phyloP scores from a whole-genome alignment of 495 filamentous ascomycete species.

The Neurospora cerealis region DNA sequence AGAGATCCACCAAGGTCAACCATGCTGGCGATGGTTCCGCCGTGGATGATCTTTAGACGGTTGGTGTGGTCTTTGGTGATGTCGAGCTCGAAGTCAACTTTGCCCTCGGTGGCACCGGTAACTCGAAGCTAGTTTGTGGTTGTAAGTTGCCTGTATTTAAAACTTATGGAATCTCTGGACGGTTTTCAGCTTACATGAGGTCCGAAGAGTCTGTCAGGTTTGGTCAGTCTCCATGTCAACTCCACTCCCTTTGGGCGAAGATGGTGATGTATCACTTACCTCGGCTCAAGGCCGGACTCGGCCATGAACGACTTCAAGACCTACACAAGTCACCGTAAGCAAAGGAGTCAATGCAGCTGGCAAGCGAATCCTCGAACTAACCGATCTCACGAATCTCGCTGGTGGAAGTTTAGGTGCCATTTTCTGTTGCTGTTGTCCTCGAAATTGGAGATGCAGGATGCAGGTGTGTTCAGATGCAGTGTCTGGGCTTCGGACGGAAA shows the following conservation, averaged over 20 bases:
- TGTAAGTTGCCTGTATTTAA: neutral
- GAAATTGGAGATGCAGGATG: neutral
- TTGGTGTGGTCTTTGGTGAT: conserved; percentile 89
- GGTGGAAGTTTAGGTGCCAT: conserved; percentile 27
- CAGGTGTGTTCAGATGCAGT: neutral
- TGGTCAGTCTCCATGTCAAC: neutral
- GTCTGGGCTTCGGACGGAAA: neutral
- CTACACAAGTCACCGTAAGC: conserved; percentile 26
- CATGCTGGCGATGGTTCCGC: conserved; percentile 91
- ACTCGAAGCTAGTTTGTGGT: conserved; percentile 53
- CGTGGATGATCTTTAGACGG: conserved; percentile 81
- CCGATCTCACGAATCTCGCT: conserved; percentile 29
- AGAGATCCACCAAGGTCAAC: conserved; percentile 90
- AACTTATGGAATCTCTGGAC: neutral
- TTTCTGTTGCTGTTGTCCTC: neutral
- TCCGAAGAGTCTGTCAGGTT: conserved; percentile 26
- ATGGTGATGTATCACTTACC: conserved; percentile 42
- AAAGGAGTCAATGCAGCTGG: neutral
- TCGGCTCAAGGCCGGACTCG: conserved; percentile 78
- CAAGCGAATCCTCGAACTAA: conserved; percentile 8
- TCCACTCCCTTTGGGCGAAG: neutral
- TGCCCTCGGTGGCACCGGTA: conserved; percentile 63
- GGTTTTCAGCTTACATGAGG: conserved; percentile 24
- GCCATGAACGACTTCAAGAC: conserved; percentile 75
- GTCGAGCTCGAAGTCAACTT: conserved; percentile 78